Conservation (phyloP, 2,329 filamentous ascomycete genomes). For the Escovopsis sp. region DNA sequence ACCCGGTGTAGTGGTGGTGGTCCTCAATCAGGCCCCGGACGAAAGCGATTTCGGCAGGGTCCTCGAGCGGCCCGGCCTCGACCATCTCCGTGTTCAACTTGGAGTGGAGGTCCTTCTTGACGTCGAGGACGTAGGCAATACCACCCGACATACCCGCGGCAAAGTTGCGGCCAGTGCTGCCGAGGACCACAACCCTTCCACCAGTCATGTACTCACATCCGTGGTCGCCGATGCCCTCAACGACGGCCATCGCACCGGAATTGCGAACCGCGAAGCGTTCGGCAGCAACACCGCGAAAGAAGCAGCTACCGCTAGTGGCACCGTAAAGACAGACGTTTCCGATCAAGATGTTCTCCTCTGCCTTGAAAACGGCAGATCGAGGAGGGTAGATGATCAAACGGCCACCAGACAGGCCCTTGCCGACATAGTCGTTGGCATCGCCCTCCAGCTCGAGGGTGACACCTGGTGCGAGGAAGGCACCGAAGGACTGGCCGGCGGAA, state of each 20-base stretch:
- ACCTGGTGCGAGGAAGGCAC: slow-evolving; percentile 84
- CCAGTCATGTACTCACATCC: slow-evolving; percentile 99
- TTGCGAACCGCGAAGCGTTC: slow-evolving; percentile 96
- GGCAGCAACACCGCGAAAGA: slow-evolving; percentile 92
- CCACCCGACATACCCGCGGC: slow-evolving; percentile 97
- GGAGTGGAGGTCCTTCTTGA: slow-evolving; percentile 73
- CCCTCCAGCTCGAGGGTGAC: slow-evolving; percentile 91
- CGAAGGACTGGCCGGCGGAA: slow-evolving; percentile 91
- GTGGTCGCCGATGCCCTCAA: slow-evolving; percentile 92
- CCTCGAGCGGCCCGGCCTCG: slow-evolving; percentile 69
- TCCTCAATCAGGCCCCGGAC: slow-evolving; percentile 87
- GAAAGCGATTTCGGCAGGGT: slow-evolving; percentile 78
- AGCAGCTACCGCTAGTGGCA: slow-evolving; percentile 78
- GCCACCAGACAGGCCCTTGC: slow-evolving; percentile 88
- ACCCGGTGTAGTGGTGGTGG: slow-evolving; percentile 95
- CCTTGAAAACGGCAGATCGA: slow-evolving; percentile 80
- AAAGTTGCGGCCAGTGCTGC: slow-evolving; percentile 88
- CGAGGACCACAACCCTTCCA: slow-evolving; percentile 75
- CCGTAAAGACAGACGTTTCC: slow-evolving; percentile 94
- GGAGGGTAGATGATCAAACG: slow-evolving; percentile 88
- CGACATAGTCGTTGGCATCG: slow-evolving; percentile 92
- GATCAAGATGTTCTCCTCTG: slow-evolving; percentile 87
- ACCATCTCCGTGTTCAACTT: slow-evolving; percentile 99
- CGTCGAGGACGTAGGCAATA: slow-evolving; percentile 88
- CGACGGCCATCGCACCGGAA: slow-evolving; percentile 88